These are phyloP conservation scores for Porphyra umbilicalis DNA, from an alignment of 31 red algal genomes.

Conservation along the genomic window DNA sequence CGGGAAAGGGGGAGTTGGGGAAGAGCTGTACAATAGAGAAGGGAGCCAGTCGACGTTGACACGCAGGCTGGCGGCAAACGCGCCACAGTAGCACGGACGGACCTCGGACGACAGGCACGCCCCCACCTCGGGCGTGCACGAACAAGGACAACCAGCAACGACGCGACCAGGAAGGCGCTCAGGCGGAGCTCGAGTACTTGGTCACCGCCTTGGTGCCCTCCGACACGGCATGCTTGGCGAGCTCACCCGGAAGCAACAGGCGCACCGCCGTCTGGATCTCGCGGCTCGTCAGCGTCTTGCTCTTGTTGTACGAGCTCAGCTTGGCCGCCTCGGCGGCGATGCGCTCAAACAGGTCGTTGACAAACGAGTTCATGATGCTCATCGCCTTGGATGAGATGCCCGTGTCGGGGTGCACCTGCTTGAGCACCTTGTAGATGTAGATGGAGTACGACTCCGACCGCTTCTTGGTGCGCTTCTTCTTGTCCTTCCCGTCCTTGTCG, in stretches of 20 bases:
- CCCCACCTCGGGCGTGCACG: no score
- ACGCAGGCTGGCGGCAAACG: no score
- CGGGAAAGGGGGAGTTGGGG: not conserved
- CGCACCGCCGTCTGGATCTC: slow-evolving; percentile 52
- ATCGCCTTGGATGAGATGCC: slow-evolving; percentile 59
- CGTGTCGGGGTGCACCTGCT: slow-evolving; percentile 64
- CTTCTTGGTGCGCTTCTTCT: slow-evolving; percentile 46
- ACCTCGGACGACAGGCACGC: no score
- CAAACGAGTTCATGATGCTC: slow-evolving; percentile 70
- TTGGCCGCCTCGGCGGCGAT: slow-evolving; percentile 43
- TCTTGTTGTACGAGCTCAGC: slow-evolving; percentile 47
- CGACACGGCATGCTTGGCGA: slow-evolving; percentile 57
- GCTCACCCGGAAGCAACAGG: slow-evolving; percentile 46
- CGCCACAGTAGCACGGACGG: no score
- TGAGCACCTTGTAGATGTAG: slow-evolving; percentile 66
- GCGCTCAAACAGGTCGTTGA: slow-evolving; percentile 55
- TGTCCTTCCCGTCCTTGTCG: not conserved
- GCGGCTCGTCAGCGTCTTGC: slow-evolving; percentile 56
- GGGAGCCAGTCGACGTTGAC: no score
- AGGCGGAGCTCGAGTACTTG: slow-evolving; percentile 43
- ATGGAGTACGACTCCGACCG: slow-evolving; percentile 42
- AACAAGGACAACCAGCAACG: no score
- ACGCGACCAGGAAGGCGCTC: not conserved
- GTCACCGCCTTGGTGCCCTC: slow-evolving; percentile 66
- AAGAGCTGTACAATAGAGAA: not conserved